These are phyloP conservation scores for Cytospora piceae DNA, from an alignment of 2,329 filamentous ascomycete species.

Conservation along the genomic window DNA sequence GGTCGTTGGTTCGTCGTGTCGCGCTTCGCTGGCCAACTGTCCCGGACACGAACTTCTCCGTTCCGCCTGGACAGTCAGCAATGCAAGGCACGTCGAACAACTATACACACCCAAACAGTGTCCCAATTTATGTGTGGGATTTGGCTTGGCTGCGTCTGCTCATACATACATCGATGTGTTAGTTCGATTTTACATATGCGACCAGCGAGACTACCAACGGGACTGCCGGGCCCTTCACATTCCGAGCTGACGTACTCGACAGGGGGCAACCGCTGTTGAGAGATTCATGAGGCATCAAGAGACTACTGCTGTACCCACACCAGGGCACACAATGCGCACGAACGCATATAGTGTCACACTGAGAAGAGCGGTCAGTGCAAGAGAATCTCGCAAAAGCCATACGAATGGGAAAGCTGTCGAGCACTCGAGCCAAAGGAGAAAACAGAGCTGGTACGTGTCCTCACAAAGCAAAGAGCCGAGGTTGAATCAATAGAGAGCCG, in stretches of 20 bases:
- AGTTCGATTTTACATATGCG: neutral
- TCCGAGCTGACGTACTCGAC: neutral
- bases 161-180: neutral
- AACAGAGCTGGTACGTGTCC: constrained; percentile 12
- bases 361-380: constrained; percentile 4
- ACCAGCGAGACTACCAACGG: constrained; percentile 3
- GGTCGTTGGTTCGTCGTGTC: constrained; percentile 4
- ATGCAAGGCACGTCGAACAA: neutral
- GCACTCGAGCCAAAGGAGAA: neutral
- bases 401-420: constrained; percentile 7
- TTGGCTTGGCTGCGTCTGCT: constrained; percentile 13
- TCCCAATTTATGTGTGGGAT: constrained; percentile 7
- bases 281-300: constrained; percentile 7
- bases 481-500: constrained; percentile 1
- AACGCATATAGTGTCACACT: constrained; percentile 5
- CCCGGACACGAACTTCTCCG: neutral
- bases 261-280: neutral
- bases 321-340: neutral
- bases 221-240: neutral
- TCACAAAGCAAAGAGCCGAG: constrained; percentile 2
- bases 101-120: neutral
- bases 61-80: constrained; percentile 14
- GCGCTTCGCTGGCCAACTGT: constrained; percentile 9
- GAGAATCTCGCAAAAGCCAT: constrained; percentile 13
- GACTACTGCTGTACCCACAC: constrained; percentile 11